Percentiles rank a stretch among this genome's conserved stretches.
Conservation (phyloP, 208 protist species). For the Trypanosoma lewisi region DNA sequence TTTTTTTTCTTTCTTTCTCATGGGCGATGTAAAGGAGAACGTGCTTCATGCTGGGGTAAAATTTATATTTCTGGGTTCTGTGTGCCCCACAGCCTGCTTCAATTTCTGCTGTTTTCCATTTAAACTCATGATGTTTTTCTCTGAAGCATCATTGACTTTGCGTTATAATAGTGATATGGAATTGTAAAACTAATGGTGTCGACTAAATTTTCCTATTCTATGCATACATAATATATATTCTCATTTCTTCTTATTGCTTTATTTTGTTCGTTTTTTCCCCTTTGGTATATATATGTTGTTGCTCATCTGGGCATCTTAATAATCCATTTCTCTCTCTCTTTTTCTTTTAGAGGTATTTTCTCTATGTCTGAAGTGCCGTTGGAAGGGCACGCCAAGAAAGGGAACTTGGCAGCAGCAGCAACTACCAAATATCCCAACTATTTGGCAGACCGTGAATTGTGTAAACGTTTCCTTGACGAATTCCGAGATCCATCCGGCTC, state of each 20-base stretch:
- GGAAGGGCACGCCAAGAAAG: conserved; percentile 23
- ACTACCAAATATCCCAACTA: conserved; percentile 81
- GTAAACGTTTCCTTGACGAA: conserved; percentile 63
- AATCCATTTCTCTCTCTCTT: not conserved
- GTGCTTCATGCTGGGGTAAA: not conserved
- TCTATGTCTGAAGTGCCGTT: conserved; percentile 6
- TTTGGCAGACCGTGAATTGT: conserved; percentile 72
- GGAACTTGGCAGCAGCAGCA: conserved; percentile 51
- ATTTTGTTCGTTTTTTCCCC: not conserved
- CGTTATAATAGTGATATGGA: not conserved
- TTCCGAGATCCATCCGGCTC: conserved; percentile 51
- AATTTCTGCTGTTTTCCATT: not conserved
- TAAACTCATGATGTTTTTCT: not conserved
- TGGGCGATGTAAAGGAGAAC: not conserved
- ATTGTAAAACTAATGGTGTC: not conserved
- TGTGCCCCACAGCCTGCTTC: not conserved
- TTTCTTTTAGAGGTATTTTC: conserved; percentile 3
- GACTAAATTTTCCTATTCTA: no score
- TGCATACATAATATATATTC: not conserved
- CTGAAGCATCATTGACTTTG: not conserved
- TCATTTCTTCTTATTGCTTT: not conserved
- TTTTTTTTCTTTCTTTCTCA: conserved; percentile 10
- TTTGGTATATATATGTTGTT: not conserved
- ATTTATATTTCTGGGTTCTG: not conserved
- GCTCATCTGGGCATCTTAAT: not conserved